Evolutionary conservation across 768 basidiomycete genomes (phyloP).

Genomic region (Chalciporus pseudorubinellus): DNA sequence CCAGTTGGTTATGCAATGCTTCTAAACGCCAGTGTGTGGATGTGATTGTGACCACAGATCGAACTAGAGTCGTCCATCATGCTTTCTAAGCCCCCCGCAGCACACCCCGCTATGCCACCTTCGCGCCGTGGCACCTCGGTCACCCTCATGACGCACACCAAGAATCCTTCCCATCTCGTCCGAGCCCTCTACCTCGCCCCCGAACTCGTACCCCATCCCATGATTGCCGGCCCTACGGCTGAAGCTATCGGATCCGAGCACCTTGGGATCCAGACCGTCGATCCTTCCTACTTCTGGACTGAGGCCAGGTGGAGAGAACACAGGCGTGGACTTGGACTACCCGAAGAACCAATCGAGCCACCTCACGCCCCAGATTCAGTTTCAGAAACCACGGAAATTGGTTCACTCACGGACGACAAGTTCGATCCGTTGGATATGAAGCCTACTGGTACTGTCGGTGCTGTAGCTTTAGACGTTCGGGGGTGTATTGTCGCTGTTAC

Average conservation of each 20-base stretch:
- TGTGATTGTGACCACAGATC: conserved; percentile 56
- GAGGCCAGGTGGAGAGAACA: conserved; percentile 75
- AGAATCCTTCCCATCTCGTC: conserved; percentile 72
- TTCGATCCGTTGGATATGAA: conserved; percentile 47
- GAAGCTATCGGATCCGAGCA: conserved; percentile 54
- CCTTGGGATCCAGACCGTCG: conserved; percentile 57
- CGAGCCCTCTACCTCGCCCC: conserved; percentile 72
- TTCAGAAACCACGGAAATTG: conserved; percentile 17
- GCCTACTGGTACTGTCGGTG: conserved; percentile 81
- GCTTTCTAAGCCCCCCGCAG: conserved; percentile 72
- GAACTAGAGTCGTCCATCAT: conserved; percentile 82
- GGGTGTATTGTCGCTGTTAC: conserved; percentile 75
- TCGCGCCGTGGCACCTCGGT: conserved; percentile 61
- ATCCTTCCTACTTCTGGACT: conserved; percentile 79
- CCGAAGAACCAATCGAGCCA: conserved; percentile 57
- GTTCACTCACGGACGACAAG: conserved; percentile 12
- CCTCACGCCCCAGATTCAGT: conserved; percentile 16
- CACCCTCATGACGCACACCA: conserved; percentile 62
- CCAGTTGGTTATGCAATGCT: not conserved
- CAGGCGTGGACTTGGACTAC: conserved; percentile 66
- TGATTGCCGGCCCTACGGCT: conserved; percentile 65
- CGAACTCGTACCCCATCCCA: conserved; percentile 56
- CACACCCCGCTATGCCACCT: conserved; percentile 56
- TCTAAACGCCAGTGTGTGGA: too few relatives aligned
- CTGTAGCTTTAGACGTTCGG: conserved; percentile 71